phyloP scores from a whole-genome alignment of 2,329 filamentous ascomycete species.

The Aspergillus jensenii region DNA sequence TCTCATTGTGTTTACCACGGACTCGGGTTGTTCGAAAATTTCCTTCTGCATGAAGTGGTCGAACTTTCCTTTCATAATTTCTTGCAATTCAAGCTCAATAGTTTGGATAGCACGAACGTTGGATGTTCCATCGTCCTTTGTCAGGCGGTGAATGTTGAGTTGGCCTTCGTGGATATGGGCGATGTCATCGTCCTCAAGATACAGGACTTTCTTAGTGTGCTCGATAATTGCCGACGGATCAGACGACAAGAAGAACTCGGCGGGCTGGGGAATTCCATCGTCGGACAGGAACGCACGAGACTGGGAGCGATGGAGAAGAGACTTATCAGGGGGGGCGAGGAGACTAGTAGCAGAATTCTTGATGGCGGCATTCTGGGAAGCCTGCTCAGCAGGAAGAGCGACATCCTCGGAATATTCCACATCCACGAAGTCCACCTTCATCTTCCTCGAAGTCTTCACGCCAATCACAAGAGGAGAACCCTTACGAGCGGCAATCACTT shows the following conservation, averaged over 20 bases:
- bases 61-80: slow-evolving; percentile 99
- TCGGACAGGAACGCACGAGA: slow-evolving; percentile 98
- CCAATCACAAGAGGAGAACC: slow-evolving; percentile 96
- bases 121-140: slow-evolving; percentile 93
- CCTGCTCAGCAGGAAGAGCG: slow-evolving; percentile 85
- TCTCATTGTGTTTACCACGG: slow-evolving; percentile 99
- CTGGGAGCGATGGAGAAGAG: slow-evolving; percentile 94
- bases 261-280: slow-evolving; percentile 95
- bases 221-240: slow-evolving; percentile 98
- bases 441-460: slow-evolving; percentile 95
- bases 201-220: slow-evolving; percentile 99
- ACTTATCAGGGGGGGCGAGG: slow-evolving; percentile 93
- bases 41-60: slow-evolving; percentile 99
- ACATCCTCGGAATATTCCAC: slow-evolving; percentile 93
- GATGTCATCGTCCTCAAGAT: slow-evolving; percentile 99
- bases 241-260: slow-evolving; percentile 98
- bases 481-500: slow-evolving; percentile 97
- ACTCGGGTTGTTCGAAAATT: slow-evolving; percentile 99
- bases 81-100: slow-evolving; percentile 96
- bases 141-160: slow-evolving; percentile 96
- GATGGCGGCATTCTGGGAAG: slow-evolving; percentile 92
- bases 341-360: slow-evolving; percentile 80
- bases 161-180: slow-evolving; percentile 99
- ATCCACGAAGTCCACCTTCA: slow-evolving; percentile 99
- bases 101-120: slow-evolving; percentile 99